Evolutionary conservation across 106 monocot genomes (phyloP).

Genomic region (Chionographis japonica): DNA sequence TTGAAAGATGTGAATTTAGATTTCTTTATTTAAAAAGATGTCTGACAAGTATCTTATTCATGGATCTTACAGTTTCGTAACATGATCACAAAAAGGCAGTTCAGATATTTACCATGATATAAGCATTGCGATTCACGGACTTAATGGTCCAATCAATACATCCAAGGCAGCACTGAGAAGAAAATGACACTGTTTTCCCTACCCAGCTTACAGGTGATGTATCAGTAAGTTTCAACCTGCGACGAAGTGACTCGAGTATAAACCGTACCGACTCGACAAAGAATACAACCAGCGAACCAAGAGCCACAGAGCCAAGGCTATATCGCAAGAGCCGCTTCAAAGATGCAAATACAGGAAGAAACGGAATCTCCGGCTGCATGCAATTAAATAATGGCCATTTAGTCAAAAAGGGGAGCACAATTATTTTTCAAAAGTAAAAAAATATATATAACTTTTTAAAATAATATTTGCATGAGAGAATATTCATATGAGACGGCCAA

Average conservation of each 20-base stretch:
- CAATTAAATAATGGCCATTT: not conserved
- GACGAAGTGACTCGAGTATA: constrained; percentile 70
- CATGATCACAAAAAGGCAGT: not conserved
- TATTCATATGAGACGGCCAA: no score
- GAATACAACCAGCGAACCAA: constrained; percentile 82
- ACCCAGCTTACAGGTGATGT: constrained; percentile 23
- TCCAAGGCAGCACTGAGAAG: constrained; percentile 70
- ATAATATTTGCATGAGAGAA: no score
- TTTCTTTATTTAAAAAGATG: no score
- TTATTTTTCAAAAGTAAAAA: not conserved
- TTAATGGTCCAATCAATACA: constrained; percentile 73
- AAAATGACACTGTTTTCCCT: constrained; percentile 56
- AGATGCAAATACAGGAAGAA: constrained; percentile 89
- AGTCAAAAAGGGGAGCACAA: not conserved
- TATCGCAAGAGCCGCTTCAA: constrained; percentile 75
- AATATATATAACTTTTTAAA: no score
- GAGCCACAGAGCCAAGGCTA: constrained; percentile 89
- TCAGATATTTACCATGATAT: constrained; percentile 62
- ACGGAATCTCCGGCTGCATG: constrained; percentile 83
- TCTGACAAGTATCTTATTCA: no score
- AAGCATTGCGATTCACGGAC: constrained; percentile 73
- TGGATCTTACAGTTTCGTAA: no score
- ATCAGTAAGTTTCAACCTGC: constrained; percentile 52
- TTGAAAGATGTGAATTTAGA: no score
- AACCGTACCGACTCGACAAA: constrained; percentile 74